These are phyloP conservation scores for Eucalyptus fibrosa DNA, from an alignment of 345 rosid species.

Conservation along the genomic window DNA sequence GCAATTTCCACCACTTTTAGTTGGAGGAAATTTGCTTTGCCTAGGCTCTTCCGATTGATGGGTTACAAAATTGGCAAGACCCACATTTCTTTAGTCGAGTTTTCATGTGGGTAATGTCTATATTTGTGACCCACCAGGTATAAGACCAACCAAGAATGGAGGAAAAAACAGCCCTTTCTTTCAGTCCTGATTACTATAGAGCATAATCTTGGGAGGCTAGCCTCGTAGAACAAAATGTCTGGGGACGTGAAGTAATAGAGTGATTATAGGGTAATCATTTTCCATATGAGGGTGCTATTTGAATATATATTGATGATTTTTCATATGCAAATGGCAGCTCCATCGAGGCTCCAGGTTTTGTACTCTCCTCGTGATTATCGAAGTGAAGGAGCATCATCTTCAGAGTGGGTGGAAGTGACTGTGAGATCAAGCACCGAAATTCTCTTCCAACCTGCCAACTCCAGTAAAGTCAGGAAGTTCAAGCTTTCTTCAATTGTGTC, in stretches of 20 bases:
- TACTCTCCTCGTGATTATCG: slow-evolving; percentile 74
- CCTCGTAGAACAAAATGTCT: background rate
- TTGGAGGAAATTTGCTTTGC: background rate
- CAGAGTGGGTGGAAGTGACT: slow-evolving; percentile 66
- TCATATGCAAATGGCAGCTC: slow-evolving; percentile 36
- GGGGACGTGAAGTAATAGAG: background rate
- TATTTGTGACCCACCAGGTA: background rate
- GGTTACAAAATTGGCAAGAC: background rate
- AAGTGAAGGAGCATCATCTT: slow-evolving; percentile 56
- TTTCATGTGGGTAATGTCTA: background rate
- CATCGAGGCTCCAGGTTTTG: slow-evolving; percentile 62
- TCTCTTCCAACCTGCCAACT: slow-evolving; percentile 50
- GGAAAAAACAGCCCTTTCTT: background rate
- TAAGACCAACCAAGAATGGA: background rate
- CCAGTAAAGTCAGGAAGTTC: slow-evolving; percentile 49
- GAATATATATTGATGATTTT: background rate
- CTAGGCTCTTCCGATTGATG: background rate
- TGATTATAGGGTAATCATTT: background rate
- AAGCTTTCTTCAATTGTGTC: slow-evolving; percentile 66
- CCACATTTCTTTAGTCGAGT: background rate
- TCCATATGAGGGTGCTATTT: background rate
- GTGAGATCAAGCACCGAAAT: slow-evolving; percentile 81
- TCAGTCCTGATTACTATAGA: background rate
- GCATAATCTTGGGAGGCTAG: background rate
- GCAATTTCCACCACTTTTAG: background rate